These are phyloP conservation scores for Anthracocystis walkeri DNA, from an alignment of 1,284 basidiomycete genomes.

Conservation along the genomic window DNA sequence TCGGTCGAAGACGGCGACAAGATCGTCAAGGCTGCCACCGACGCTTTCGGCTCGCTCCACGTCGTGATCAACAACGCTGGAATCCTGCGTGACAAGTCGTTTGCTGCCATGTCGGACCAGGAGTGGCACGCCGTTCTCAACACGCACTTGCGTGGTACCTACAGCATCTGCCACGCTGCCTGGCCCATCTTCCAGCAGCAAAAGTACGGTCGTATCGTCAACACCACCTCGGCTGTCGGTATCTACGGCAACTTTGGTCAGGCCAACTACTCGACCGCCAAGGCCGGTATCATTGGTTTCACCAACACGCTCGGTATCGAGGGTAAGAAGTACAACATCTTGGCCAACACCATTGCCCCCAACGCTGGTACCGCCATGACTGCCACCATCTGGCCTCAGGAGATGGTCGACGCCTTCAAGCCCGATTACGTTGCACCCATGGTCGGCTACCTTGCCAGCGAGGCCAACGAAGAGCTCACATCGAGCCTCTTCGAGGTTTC, in stretches of 20 bases:
- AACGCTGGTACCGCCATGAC: constrained; percentile 77
- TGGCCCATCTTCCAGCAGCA: constrained; percentile 98
- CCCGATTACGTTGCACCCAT: constrained; percentile 91
- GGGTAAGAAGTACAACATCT: constrained; percentile 88
- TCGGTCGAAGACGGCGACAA: constrained; percentile 88
- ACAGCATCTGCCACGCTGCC: constrained; percentile 82
- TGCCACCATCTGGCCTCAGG: constrained; percentile 78
- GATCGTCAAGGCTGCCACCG: constrained; percentile 87
- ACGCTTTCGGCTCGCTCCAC: constrained; percentile 90
- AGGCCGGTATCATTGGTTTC: constrained; percentile 90
- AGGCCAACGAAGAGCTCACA: constrained; percentile 80
- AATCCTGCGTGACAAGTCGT: constrained; percentile 87
- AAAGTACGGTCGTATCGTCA: constrained; percentile 95
- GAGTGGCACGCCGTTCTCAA: constrained; percentile 95
- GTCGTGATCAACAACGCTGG: constrained; percentile 93
- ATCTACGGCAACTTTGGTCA: constrained; percentile 95
- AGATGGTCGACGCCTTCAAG: constrained; percentile 95
- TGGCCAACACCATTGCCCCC: constrained; percentile 88
- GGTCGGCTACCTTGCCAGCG: constrained; percentile 89
- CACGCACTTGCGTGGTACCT: constrained; percentile 80
- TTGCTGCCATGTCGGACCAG: constrained; percentile 86
- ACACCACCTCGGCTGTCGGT: constrained; percentile 91
- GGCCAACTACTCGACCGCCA: constrained; percentile 82
- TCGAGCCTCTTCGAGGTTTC: constrained; percentile 87
- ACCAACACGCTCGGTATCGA: constrained; percentile 91